Base-by-base conservation (phyloP, 106 monocot genomes). In the Dioscorea alata region DNA sequence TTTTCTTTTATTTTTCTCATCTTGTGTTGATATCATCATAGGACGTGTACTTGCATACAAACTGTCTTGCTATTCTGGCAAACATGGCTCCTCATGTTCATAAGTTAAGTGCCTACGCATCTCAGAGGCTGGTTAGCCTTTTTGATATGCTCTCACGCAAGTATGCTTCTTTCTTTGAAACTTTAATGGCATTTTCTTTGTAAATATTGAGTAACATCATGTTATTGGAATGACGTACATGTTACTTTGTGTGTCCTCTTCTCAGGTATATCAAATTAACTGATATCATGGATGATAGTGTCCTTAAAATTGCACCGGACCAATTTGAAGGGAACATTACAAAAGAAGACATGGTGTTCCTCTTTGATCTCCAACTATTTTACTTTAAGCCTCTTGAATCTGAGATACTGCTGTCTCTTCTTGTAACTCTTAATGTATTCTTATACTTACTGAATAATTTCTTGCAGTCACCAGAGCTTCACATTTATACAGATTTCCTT, bases 51-150 rank as follows among this genome's bases (percentile, higher is more conserved):
- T 83, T 99, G 50, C 97, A 99, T 77, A 97, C 97, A 65, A 92
- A 99, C 63, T 99, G 97, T 75, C 74, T 99, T 32, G 92, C 92
- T 13, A 99, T 82, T 71, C 71, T 92, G 66, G 97, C 97, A 66
- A 99, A 99, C 67, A 99, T 99, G 92, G 92, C 97, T 33, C 97
- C 97, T 68, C 87, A 99, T 85, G 81, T 82, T 73, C 87, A 90
- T 74, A 86, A 87, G 65, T 74, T 99, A 68, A 92, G 84, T 69
- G 89, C 86, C 25, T 99, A 90, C 90, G 97, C 97, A 71, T 89
- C 97, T 24, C 97, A 99, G 68, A 86, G 92, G 80, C 84, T 99
- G 34, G 89, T 99, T 77, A 90, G 97, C 85, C 89, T 99, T 71
- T 92, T 99, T 78, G 86, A 99, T 74, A 99, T 92, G 97, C 89